phyloP scores from a whole-genome alignment of 352 stramenopile species.

The Pythium periplocum region DNA sequence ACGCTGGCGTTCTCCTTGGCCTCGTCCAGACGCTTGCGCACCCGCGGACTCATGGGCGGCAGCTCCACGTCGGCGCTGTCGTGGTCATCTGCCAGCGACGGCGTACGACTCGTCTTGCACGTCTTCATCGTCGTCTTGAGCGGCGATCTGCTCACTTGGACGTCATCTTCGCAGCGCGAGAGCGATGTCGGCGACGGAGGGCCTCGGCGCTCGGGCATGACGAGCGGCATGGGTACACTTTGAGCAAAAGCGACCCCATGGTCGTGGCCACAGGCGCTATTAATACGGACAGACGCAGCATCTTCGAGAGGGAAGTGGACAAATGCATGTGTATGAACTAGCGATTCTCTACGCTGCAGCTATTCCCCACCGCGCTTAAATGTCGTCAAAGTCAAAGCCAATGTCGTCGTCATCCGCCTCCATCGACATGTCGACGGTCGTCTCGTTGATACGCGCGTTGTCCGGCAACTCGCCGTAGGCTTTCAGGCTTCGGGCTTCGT shows the following conservation, averaged over 20 bases:
- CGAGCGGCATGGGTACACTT: too few species aligned
- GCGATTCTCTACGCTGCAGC: too few species aligned
- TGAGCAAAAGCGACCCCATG: too few species aligned
- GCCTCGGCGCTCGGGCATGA: not conserved
- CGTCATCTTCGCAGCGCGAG: slow-evolving; percentile 21
- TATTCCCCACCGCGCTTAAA: slow-evolving; percentile 37
- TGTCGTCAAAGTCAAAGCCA: slow-evolving; percentile 89
- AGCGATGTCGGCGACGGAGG: slow-evolving; percentile 5
- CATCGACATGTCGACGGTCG: slow-evolving; percentile 81
- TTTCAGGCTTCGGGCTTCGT: slow-evolving; percentile 98
- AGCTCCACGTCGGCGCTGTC: not conserved
- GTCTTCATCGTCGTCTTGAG: not conserved
- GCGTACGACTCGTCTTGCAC: slow-evolving; percentile 3
- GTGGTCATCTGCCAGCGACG: too few species aligned
- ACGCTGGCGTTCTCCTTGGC: slow-evolving; percentile 75
- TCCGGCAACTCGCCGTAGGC: slow-evolving; percentile 99
- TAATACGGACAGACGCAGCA: too few species aligned
- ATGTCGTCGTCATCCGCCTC: slow-evolving; percentile 85
- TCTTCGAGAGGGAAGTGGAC: too few species aligned
- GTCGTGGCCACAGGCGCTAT: too few species aligned
- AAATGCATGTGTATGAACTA: too few species aligned
- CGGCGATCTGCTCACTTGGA: not conserved
- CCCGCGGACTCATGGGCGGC: slow-evolving; percentile 37
- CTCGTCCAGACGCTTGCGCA: slow-evolving; percentile 65
- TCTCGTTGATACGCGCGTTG: slow-evolving; percentile 89